Evolutionary conservation across 2,329 filamentous ascomycete species (phyloP), one percentile per base, ranked within the genome.

Genomic region (Hypoxylon sp.): DNA sequence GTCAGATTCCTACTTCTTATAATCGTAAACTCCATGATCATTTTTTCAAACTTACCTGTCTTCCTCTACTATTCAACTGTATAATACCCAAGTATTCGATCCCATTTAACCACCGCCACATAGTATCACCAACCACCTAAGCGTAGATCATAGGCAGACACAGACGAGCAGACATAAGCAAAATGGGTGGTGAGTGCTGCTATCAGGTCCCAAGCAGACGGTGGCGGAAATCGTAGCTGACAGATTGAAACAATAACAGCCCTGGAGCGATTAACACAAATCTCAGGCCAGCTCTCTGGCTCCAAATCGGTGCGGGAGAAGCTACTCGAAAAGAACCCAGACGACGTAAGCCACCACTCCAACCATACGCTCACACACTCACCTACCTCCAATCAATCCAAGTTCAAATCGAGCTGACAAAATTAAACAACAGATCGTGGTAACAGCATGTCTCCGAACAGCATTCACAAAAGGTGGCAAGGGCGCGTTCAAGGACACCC

Each of bases 401-500:
- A 7, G 16, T 14, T 47, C 39, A n/a, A 19, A 7, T 48, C 41
- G 23, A 61, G 47, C 75, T 79, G 67, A 79, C 74, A 53, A n/a
- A 55, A 14, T 23, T 21, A 19, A 50, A 43, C 41, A 50, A 57
- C 70, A 90, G 87, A 88, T 98, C 71, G 96, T 99, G 75, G 89
- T 99, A 68, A 98, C 96, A 68, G 93, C 92, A 72, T 93, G 92
- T 73, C 92, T 97, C 76, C 93, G 96, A 74, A 97, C 93, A 14
- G 88, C 96, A 75, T 90, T 98, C 80, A 97, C 94, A 71, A 96
- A 93, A 81, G 95, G 94, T 73, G 94, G 94, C 75, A 94, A 94
- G 82, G 96, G 96, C 72, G 91, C 89, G 52, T 96, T 99, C 86
- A 98, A 98, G 84, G 96, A 98, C 81, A 98, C 96, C 7, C 85